Evolutionary conservation across 2,329 filamentous ascomycete species (phyloP), one percentile per base, ranked within the genome.

Genomic region (Dothideomycetidae sp.): DNA sequence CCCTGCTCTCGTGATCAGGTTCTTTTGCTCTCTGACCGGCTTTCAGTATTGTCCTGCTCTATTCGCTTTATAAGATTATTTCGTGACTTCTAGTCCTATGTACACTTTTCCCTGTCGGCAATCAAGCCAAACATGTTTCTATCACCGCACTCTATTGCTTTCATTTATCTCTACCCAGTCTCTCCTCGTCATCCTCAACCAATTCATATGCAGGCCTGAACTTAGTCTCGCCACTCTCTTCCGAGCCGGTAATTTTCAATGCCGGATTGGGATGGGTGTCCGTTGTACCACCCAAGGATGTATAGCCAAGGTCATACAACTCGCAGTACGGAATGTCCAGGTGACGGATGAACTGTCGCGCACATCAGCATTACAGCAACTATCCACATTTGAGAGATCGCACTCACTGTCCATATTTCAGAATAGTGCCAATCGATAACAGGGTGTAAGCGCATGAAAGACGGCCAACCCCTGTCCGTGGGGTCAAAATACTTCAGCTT

Each of bases 361-460:
- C 21, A 26, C 5, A 31, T 46, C 29, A 45, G 42, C 31, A 33
- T 23, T 14, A 10, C 11, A 3, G 17, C 32, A 23, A 26, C 35
- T 19, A 26, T 1, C 11, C 5, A 34, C n/a, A 30, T 11, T 7
- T 33, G n/a, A n/a, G n/a, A 3, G 0, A 5, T 15, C 12, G 10
- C 11, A 68, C 82, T 66, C 53, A 92, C 85, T 12, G 77, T 74
- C 90, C 90, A 96, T 37, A 96, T 88, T 57, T 96, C 88, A 9
- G 75, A 73, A 58, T 94, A 93, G 56, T 90, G 83, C 90, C 90
- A 98, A 59, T 98, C 90, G 53, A 98, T 86, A 7, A 98, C 81
- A 0, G 90, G 88, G 58, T 98, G 85, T 42, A 96, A 70, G 41
- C 90, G 74, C 77, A 96, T 86, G 52, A 96, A 93, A 30, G 68